Percentiles rank a stretch among this genome's conserved stretches.
These are phyloP conservation scores for Carpinus fangiana DNA, from an alignment of 306 rosid species.

Conservation along the genomic window DNA sequence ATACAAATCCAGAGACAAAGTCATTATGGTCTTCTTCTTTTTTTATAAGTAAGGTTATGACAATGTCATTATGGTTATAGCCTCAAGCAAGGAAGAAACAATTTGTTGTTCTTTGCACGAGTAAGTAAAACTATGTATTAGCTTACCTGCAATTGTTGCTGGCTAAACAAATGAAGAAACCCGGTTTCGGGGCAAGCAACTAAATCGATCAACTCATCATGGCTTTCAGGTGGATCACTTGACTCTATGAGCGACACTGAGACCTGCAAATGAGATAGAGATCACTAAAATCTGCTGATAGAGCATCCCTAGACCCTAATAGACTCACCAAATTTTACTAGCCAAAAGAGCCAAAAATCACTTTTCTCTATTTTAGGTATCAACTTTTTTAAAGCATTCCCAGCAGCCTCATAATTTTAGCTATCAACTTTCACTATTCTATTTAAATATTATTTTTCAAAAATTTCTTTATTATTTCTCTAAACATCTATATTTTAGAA, in stretches of 20 bases:
- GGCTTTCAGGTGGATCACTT: constrained; percentile 60
- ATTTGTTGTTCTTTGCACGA: constrained; percentile 16
- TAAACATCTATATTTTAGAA: too few relatives aligned
- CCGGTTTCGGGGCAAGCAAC: constrained; percentile 70
- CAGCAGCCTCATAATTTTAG: too few relatives aligned
- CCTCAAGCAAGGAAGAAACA: constrained; percentile 14
- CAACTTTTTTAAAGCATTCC: too few relatives aligned
- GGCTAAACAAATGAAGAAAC: constrained; percentile 80
- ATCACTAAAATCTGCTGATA: constrained; percentile 16
- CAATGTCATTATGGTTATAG: neutral
- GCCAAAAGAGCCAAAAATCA: too few relatives aligned
- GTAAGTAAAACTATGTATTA: constrained; percentile 12
- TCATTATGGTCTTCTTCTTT: neutral
- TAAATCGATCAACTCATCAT: constrained; percentile 72
- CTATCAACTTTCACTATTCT: too few relatives aligned
- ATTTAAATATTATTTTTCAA: too few relatives aligned
- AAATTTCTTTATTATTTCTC: too few relatives aligned
- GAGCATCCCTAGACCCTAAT: too few relatives aligned
- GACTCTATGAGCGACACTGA: constrained; percentile 78
- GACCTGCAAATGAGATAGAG: constrained; percentile 50
- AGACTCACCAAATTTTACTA: too few relatives aligned
- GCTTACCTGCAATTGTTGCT: constrained; percentile 86
- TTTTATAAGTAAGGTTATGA: too few relatives aligned
- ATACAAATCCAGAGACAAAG: neutral
- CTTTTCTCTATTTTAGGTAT: too few relatives aligned